phyloP scores from a whole-genome alignment of 1,139 yeast genomes.

The Saccharomyces hybrid region DNA sequence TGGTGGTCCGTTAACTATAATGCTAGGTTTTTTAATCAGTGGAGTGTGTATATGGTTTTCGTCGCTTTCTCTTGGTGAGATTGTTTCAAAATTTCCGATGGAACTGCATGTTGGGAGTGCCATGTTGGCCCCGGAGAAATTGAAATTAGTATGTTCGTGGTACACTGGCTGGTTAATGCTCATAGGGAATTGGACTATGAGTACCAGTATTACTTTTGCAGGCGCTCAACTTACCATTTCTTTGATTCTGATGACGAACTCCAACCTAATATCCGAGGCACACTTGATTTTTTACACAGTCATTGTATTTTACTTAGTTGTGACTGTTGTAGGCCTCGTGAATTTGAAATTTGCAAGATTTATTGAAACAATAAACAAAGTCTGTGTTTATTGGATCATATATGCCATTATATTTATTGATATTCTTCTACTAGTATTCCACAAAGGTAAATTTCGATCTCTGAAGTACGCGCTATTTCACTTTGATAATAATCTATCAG shows the following conservation, averaged over 20 bases:
- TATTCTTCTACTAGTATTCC: slow-evolving; percentile 49
- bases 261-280: slow-evolving; percentile 44
- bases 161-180: slow-evolving; percentile 69
- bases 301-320: slow-evolving; percentile 46
- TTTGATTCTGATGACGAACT: slow-evolving; percentile 53
- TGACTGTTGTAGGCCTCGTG: slow-evolving; percentile 53
- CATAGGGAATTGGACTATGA: slow-evolving; percentile 71
- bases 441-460: slow-evolving; percentile 52
- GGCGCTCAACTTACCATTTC: slow-evolving; percentile 68
- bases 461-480: slow-evolving; percentile 54
- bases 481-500: slow-evolving; percentile 64
- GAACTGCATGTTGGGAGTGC: slow-evolving; percentile 74
- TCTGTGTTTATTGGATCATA: slow-evolving; percentile 67
- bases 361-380: slow-evolving; percentile 55
- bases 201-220: slow-evolving; percentile 63
- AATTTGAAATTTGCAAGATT: slow-evolving; percentile 53
- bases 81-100: slow-evolving; percentile 66
- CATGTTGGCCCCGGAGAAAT: slow-evolving; percentile 50
- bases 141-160: slow-evolving; percentile 57
- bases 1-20: slow-evolving; percentile 66
- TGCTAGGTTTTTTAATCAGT: slow-evolving; percentile 64
- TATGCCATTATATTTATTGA: slow-evolving; percentile 67
- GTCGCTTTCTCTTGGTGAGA: slow-evolving; percentile 61
- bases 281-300: slow-evolving; percentile 48
- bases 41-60: slow-evolving; percentile 55